Percentiles rank a stretch among this genome's conserved stretches.
Evolutionary conservation across 441 rosid species (phyloP).

Genomic region (Gossypium schwendimanii): DNA sequence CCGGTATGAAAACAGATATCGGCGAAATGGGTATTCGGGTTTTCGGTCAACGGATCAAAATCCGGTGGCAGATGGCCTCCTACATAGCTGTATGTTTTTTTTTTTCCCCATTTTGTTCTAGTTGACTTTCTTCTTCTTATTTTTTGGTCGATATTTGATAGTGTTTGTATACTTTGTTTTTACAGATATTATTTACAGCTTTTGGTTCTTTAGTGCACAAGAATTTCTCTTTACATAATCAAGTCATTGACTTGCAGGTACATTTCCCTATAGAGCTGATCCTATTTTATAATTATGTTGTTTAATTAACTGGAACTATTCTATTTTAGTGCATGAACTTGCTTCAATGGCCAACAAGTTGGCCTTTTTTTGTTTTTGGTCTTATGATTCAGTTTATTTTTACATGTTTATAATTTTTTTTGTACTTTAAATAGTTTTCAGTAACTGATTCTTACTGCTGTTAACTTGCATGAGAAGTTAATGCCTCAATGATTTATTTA

Average conservation of each 20-base stretch:
- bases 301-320: neutral
- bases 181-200: conserved; percentile 43
- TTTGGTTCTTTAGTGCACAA: conserved; percentile 45
- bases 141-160: neutral
- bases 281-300: neutral
- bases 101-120: neutral
- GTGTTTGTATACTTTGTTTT: conserved; percentile 7
- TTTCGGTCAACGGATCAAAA: conserved; percentile 19
- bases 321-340: neutral
- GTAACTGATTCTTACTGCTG: neutral
- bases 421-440: neutral
- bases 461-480: neutral
- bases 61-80: conserved; percentile 40
- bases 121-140: neutral
- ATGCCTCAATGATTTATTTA: neutral
- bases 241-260: conserved; percentile 51
- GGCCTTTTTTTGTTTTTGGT: neutral
- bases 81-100: conserved; percentile 24
- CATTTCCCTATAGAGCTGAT: conserved; percentile 1
- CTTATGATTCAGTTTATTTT: neutral
- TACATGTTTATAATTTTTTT: neutral
- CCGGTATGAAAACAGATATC: conserved; percentile 12
- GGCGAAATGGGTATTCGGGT: neutral
- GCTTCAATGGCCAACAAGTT: neutral
- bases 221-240: conserved; percentile 44